Percentiles rank a stretch among this genome's conserved stretches.
These are phyloP conservation scores for Tolypocladium cylindrosporum DNA, from an alignment of 2,329 filamentous ascomycete species.

Conservation along the genomic window DNA sequence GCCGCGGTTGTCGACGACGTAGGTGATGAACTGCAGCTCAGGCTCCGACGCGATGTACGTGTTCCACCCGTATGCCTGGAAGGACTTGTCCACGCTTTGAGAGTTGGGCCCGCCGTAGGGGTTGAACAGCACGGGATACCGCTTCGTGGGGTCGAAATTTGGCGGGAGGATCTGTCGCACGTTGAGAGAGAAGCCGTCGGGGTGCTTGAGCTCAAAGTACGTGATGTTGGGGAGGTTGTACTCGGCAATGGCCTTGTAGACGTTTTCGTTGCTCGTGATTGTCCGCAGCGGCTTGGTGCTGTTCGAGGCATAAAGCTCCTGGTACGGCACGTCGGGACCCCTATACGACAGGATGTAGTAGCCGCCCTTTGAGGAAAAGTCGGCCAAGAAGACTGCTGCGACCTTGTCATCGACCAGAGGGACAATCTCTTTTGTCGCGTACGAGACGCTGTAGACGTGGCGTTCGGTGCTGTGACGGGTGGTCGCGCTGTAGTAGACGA, in stretches of 20 bases:
- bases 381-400: constrained; percentile 51
- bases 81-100: constrained; percentile 49
- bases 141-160: constrained; percentile 51
- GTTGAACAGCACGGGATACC: constrained; percentile 57
- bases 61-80: constrained; percentile 45
- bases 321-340: constrained; percentile 59
- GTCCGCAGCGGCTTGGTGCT: constrained; percentile 42
- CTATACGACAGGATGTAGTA: constrained; percentile 58
- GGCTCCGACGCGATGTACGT: constrained; percentile 57
- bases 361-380: constrained; percentile 50
- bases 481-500: constrained; percentile 57
- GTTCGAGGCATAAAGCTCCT: constrained; percentile 53
- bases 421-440: constrained; percentile 40
- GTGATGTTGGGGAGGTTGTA: constrained; percentile 56
- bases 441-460: constrained; percentile 58
- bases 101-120: constrained; percentile 59
- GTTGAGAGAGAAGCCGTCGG: constrained; percentile 50
- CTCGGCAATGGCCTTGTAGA: constrained; percentile 43
- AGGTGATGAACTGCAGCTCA: constrained; percentile 57
- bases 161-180: constrained; percentile 56
- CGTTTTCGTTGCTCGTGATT: constrained; percentile 48
- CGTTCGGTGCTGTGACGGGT: constrained; percentile 56
- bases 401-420: constrained; percentile 51
- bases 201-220: constrained; percentile 52
- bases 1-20: constrained; percentile 59